Base-by-base conservation (phyloP, 768 basidiomycete genomes). In the Boletus pseudo-olivaceus region DNA sequence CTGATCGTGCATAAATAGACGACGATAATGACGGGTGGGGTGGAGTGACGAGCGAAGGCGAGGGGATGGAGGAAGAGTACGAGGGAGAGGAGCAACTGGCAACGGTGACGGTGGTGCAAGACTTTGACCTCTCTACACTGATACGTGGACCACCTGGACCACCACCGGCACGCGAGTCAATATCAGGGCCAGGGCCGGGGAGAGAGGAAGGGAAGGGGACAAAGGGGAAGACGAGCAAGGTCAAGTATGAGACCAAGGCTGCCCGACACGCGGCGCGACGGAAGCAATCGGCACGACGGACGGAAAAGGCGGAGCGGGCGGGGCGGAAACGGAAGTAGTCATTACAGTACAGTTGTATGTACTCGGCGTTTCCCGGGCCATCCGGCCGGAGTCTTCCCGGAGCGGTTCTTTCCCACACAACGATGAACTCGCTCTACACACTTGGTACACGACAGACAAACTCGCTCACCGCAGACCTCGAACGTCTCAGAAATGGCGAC, bases 361-460 rank as follows among this genome's bases (percentile, higher is more conserved):
- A 47, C n/a, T 41, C 51, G 58, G 58, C 47, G 47, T 46, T 12
- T 33, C 4, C 44, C 57, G 58, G 55, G n/a, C 23, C 37, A 34
- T 44, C 51, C 50, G 58, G 57, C 61, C 58, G 66, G 53, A 19
- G 11, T 27, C 17, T 51, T 56, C 41, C 32, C 59, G 60, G 50
- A 19, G 8, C 27, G 9, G 9, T 6, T 19, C 45, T 51, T 37
- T 34, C 51, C 29, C 51, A 41, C 42, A 47, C 57, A n/a, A 53
- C 68, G 37, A 98, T 98, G 95, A 96, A 98, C 73, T 94, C 93
- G 34, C 79, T 98, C 15, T 98, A 97, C 74, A 93, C 93, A 0
- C 87, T 90, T 38, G 95, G 93, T 3, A 88, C 96, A 19, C 82
- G 95, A 34, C 95, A 98, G 71, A 92, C 93, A 30, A 87, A 84